Evolutionary conservation across 2,329 filamentous ascomycete genomes (phyloP).

Genomic region (Knoxdaviesia proteae): DNA sequence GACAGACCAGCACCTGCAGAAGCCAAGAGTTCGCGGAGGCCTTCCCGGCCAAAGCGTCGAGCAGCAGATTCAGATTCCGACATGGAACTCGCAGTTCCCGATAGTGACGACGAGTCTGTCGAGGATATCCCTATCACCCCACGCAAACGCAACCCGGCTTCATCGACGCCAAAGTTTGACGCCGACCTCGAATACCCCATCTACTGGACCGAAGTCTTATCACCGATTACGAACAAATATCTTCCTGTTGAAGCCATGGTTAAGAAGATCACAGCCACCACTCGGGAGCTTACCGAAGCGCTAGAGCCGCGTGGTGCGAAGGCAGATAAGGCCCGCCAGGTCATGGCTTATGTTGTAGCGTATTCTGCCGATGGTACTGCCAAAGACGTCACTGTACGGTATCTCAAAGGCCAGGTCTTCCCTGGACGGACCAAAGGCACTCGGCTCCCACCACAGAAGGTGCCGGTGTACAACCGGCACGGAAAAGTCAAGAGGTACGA

Average conservation of each 20-base stretch:
- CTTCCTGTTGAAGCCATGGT: constrained; percentile 61
- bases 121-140: constrained; percentile 3
- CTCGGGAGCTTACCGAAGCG: constrained; percentile 46
- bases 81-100: constrained; percentile 13
- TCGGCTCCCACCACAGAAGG: constrained; percentile 57
- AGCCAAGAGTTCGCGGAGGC: too few relatives aligned
- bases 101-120: constrained; percentile 40
- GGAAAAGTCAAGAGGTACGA: constrained; percentile 63
- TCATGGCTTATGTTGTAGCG: constrained; percentile 75
- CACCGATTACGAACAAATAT: constrained; percentile 58
- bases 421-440: constrained; percentile 81
- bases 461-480: constrained; percentile 55
- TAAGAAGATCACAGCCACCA: constrained; percentile 47
- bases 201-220: constrained; percentile 86
- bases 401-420: constrained; percentile 60
- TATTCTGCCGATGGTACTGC: constrained; percentile 70
- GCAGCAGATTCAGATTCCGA: not conserved
- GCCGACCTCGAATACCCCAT: constrained; percentile 63
- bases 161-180: constrained; percentile 36
- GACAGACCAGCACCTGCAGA: too few relatives aligned
- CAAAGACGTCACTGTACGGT: constrained; percentile 86
- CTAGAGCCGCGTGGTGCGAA: constrained; percentile 70
- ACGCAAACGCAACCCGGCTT: constrained; percentile 6
- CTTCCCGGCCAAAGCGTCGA: too few relatives aligned
- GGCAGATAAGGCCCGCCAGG: constrained; percentile 70